Conservation (phyloP, 208 protist species). For the Trypanosoma caninum region DNA sequence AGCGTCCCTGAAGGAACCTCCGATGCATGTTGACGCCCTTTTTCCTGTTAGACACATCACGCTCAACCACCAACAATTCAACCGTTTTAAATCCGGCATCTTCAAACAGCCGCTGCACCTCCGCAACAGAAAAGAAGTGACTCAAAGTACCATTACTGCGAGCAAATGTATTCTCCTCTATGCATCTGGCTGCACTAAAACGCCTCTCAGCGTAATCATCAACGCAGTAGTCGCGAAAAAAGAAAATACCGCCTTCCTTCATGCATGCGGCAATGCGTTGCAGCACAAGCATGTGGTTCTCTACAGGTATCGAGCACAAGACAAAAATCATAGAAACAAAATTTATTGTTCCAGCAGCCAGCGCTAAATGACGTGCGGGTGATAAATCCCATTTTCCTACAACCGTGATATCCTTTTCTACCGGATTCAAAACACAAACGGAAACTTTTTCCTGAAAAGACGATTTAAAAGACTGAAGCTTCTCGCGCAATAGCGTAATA, state of each 20-base stretch:
- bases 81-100: slow-evolving; percentile 47
- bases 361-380: not conserved
- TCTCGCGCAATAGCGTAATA: slow-evolving; percentile 70
- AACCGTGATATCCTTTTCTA: slow-evolving; percentile 38
- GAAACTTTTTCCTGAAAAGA: slow-evolving; percentile 48
- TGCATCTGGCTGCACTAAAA: slow-evolving; percentile 34
- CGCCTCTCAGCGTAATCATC: slow-evolving; percentile 74
- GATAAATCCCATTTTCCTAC: not conserved
- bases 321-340: slow-evolving; percentile 95
- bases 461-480: slow-evolving; percentile 28
- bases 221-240: slow-evolving; percentile 88
- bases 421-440: slow-evolving; percentile 54
- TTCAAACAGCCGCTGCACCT: slow-evolving; percentile 57
- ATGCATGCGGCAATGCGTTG: slow-evolving; percentile 62
- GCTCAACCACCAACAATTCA: slow-evolving; percentile 53
- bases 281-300: slow-evolving; percentile 43
- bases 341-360: slow-evolving; percentile 25
- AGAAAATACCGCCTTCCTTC: slow-evolving; percentile 67
- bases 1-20: slow-evolving; percentile 78
- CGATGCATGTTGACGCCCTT: slow-evolving; percentile 43
- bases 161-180: slow-evolving; percentile 51
- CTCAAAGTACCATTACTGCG: slow-evolving; percentile 85
- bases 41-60: slow-evolving; percentile 79
- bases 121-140: slow-evolving; percentile 82
- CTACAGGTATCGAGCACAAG: slow-evolving; percentile 87